These are phyloP conservation scores for Sapria himalayana DNA, from an alignment of 345 rosid species.

Conservation along the genomic window DNA sequence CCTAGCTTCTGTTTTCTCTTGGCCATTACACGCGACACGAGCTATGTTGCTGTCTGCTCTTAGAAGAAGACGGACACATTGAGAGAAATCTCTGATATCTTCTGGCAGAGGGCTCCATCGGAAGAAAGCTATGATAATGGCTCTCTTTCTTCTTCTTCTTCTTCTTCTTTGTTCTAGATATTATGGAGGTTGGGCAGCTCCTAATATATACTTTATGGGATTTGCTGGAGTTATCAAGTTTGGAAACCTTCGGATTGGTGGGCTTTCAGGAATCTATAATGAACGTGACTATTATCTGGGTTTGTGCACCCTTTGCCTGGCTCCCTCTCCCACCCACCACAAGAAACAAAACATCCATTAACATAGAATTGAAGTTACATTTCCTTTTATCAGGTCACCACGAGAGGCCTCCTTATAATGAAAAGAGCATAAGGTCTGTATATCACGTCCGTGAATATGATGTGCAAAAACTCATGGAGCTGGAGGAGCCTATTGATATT, in stretches of 20 bases:
- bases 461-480: conserved; percentile 66
- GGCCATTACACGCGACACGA: too few relatives aligned
- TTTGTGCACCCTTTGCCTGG: conserved; percentile 10
- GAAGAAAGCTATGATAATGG: too few relatives aligned
- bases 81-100: too few relatives aligned
- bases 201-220: conserved; percentile 70
- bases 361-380: background rate
- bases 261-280: conserved; percentile 79
- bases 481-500: conserved; percentile 61
- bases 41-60: too few relatives aligned
- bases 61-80: too few relatives aligned
- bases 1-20: too few relatives aligned
- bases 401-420: conserved; percentile 75
- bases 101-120: too few relatives aligned
- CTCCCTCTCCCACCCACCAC: too few relatives aligned
- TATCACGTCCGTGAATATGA: conserved; percentile 91
- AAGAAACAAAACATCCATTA: too few relatives aligned
- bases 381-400: conserved; percentile 38
- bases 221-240: conserved; percentile 71
- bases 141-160: too few relatives aligned
- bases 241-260: conserved; percentile 70
- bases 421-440: conserved; percentile 40
- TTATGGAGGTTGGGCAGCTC: conserved; percentile 92
- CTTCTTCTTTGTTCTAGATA: conserved; percentile 40
- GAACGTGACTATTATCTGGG: conserved; percentile 37